phyloP scores from a whole-genome alignment of 768 basidiomycete species.

The Serendipita sp. region DNA sequence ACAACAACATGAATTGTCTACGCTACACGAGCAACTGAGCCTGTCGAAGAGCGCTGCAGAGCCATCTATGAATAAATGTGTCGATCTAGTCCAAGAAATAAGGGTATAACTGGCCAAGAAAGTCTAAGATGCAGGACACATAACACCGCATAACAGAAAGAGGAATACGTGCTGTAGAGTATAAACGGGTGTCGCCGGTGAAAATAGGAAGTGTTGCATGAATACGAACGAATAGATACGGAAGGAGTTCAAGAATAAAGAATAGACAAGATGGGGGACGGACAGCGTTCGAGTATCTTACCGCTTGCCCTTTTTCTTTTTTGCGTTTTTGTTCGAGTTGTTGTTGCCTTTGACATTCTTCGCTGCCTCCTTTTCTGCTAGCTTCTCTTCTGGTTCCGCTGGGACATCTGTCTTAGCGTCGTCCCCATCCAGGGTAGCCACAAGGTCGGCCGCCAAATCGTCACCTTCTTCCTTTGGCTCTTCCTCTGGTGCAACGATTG shows the following conservation, averaged over 20 bases:
- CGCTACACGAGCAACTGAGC: background rate
- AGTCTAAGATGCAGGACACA: too few relatives aligned
- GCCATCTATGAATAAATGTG: background rate
- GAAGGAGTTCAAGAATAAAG: background rate
- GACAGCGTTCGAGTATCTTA: background rate
- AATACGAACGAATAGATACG: background rate
- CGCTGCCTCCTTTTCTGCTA: background rate
- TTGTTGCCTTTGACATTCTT: background rate
- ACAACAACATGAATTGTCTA: background rate
- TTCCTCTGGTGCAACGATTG: background rate
- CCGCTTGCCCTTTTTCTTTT: conserved; percentile 3
- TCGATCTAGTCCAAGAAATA: too few relatives aligned
- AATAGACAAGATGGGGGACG: background rate
- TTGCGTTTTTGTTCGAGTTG: background rate
- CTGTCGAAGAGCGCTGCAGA: background rate
- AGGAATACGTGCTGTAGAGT: background rate
- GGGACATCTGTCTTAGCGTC: background rate
- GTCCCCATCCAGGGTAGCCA: background rate
- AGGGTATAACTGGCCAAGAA: too few relatives aligned
- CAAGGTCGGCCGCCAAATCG: background rate
- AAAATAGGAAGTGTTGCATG: background rate
- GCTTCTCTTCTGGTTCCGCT: background rate
- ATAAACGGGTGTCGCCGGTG: background rate
- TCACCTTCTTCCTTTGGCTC: background rate
- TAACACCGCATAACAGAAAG: background rate